Percentiles rank a stretch among this genome's conserved stretches.
phyloP scores from a whole-genome alignment of 2,329 filamentous ascomycete species.

The Lachnellula subtilissima region DNA sequence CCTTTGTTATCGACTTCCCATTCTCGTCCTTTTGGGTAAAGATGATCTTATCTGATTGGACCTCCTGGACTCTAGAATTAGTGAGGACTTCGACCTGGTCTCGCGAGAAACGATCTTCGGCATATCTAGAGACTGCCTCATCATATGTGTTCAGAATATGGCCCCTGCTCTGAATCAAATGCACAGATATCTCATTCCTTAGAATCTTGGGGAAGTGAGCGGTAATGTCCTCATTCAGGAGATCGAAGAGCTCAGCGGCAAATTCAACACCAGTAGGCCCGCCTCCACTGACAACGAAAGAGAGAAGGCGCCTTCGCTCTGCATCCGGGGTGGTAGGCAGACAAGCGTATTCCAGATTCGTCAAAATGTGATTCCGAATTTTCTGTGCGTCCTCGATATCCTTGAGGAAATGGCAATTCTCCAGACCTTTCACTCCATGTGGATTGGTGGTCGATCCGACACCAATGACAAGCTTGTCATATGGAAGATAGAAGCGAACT shows the following conservation, averaged over 20 bases:
- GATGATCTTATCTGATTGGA: slow-evolving; percentile 74
- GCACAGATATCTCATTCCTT: slow-evolving; percentile 96
- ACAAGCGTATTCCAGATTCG: slow-evolving; percentile 85
- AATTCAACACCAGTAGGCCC: slow-evolving; percentile 97
- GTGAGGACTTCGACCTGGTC: slow-evolving; percentile 90
- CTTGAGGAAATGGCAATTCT: slow-evolving; percentile 93
- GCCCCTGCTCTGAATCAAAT: slow-evolving; percentile 88
- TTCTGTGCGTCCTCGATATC: slow-evolving; percentile 86
- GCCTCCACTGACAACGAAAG: slow-evolving; percentile 93
- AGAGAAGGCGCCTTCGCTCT: slow-evolving; percentile 80
- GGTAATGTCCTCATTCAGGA: slow-evolving; percentile 90
- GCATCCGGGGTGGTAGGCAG: slow-evolving; percentile 88
- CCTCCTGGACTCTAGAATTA: slow-evolving; percentile 89
- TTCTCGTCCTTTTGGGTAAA: slow-evolving; percentile 78
- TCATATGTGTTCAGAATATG: slow-evolving; percentile 99
- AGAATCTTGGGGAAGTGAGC: slow-evolving; percentile 80
- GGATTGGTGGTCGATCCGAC: slow-evolving; percentile 92
- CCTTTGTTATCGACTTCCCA: slow-evolving; percentile 75
- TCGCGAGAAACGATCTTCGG: slow-evolving; percentile 83
- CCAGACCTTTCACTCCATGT: slow-evolving; percentile 90
- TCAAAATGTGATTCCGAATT: slow-evolving; percentile 83
- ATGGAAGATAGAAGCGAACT: slow-evolving; percentile 85
- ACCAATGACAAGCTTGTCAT: slow-evolving; percentile 91
- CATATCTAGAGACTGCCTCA: slow-evolving; percentile 86
- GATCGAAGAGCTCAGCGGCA: slow-evolving; percentile 90